Conservation (phyloP, 2,329 filamentous ascomycete genomes). For the Aspergillus oerlinghausenensis region DNA sequence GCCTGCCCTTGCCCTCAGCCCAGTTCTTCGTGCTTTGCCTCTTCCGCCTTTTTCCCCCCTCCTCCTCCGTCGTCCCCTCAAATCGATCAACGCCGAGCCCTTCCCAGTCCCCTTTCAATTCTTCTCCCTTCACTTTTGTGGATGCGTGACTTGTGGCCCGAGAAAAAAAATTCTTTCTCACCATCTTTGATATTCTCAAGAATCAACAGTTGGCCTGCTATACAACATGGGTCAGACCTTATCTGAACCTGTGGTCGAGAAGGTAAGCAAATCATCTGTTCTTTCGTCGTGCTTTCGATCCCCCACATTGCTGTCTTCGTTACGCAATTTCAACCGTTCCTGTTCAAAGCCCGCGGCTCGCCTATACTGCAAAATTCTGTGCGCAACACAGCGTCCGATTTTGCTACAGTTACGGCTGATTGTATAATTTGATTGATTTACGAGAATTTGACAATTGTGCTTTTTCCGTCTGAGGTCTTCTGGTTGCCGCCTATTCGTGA, state of each 20-base stretch:
- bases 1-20: conserved; percentile 1
- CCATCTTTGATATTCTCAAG: conserved; percentile 5
- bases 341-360: conserved; percentile 2
- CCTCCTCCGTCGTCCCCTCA: conserved; percentile 14
- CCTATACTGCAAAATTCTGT: background rate
- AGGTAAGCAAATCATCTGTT: conserved; percentile 60
- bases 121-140: conserved; percentile 6
- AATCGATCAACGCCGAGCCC: conserved; percentile 13
- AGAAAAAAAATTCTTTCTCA: background rate
- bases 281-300: conserved; percentile 18
- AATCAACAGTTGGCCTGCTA: conserved; percentile 19
- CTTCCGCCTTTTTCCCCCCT: conserved; percentile 18
- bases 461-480: background rate
- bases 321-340: conserved; percentile 15
- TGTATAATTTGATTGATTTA: background rate
- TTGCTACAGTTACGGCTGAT: background rate
- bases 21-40: conserved; percentile 21
- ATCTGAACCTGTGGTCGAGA: conserved; percentile 97
- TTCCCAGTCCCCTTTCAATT: conserved; percentile 6
- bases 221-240: conserved; percentile 93
- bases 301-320: conserved; percentile 23
- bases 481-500: conserved; percentile 6
- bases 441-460: background rate
- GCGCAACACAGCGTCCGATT: background rate
- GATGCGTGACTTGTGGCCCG: conserved; percentile 10